Conservation (phyloP, 2,329 filamentous ascomycete genomes). For the Aspergillus hortae region DNA sequence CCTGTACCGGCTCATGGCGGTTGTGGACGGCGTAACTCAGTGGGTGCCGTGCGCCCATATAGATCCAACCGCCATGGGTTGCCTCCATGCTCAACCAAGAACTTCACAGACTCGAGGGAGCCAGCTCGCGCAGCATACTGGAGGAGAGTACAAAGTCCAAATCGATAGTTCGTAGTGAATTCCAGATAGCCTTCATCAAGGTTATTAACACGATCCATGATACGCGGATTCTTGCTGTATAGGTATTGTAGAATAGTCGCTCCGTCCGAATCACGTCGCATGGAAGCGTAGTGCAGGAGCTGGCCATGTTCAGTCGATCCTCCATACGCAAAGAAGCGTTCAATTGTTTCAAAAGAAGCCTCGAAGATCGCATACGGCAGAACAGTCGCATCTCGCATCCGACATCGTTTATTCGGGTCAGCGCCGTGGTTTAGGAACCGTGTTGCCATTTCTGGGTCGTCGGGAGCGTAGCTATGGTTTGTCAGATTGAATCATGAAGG, state of each 20-base stretch:
- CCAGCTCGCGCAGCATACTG: slow-evolving; percentile 5
- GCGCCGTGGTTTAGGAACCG: slow-evolving; percentile 8
- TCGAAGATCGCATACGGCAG: slow-evolving; percentile 3
- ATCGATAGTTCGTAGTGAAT: slow-evolving; percentile 2
- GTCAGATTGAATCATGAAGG: background rate
- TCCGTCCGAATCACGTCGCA: background rate
- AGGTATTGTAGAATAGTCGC: background rate
- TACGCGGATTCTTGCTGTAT: background rate
- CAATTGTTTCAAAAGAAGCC: slow-evolving; percentile 1
- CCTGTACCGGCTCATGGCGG: background rate
- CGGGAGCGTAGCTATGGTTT: slow-evolving; percentile 3
- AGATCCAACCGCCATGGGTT: slow-evolving; percentile 4
- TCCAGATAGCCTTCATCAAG: slow-evolving; percentile 5
- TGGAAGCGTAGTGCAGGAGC: slow-evolving; percentile 7
- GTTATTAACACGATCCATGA: background rate
- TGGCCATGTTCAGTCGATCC: slow-evolving; percentile 5
- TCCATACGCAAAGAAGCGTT: slow-evolving; percentile 3
- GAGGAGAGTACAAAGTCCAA: slow-evolving; percentile 4
- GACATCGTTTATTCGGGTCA: slow-evolving; percentile 7
- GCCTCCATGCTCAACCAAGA: slow-evolving; percentile 4
- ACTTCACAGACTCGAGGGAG: slow-evolving; percentile 3
- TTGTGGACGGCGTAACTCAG: slow-evolving; percentile 3
- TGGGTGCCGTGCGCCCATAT: slow-evolving; percentile 5
- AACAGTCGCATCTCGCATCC: slow-evolving; percentile 3
- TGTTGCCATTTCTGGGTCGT: background rate